phyloP scores from a whole-genome alignment of 2,329 filamentous ascomycete species.

The Ceratocystis cubensis region DNA sequence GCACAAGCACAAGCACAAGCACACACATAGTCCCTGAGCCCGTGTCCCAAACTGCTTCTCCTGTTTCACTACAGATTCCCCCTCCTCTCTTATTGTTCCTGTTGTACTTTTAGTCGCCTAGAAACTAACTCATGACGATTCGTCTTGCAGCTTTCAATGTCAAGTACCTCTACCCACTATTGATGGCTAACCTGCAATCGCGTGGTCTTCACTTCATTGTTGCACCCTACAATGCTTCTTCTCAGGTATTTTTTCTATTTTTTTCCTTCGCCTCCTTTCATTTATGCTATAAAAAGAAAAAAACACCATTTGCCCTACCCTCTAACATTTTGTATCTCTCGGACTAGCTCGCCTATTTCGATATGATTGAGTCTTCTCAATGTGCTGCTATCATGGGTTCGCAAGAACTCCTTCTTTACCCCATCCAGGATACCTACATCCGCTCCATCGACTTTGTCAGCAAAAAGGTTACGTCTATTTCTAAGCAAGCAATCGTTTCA shows the following conservation, averaged over 20 bases:
- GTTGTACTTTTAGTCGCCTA: not conserved
- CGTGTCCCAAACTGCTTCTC: not conserved
- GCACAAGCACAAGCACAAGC: too few relatives aligned
- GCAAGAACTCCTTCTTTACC: constrained; percentile 74
- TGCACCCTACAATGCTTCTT: constrained; percentile 75
- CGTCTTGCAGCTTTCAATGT: constrained; percentile 51
- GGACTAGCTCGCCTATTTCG: constrained; percentile 61
- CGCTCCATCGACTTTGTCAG: constrained; percentile 54
- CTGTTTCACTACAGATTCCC: not conserved
- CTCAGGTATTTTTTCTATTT: constrained; percentile 49
- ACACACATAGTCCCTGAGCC: too few relatives aligned
- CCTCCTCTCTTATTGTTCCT: not conserved
- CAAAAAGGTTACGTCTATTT: constrained; percentile 48
- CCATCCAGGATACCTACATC: constrained; percentile 64
- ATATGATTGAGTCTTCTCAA: constrained; percentile 52
- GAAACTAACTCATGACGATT: not conserved
- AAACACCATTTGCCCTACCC: constrained; percentile 6
- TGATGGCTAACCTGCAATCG: constrained; percentile 61
- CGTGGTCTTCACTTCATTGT: constrained; percentile 64
- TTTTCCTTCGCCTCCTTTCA: constrained; percentile 21
- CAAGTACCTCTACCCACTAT: constrained; percentile 60
- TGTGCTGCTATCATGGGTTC: constrained; percentile 71
- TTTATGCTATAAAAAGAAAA: constrained; percentile 19
- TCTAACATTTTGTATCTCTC: constrained; percentile 1
- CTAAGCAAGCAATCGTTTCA: constrained; percentile 58